A percentile compares a stretch with the other conserved stretches of the same genome.
These are phyloP conservation scores for Mortierella sp. DNA, from an alignment of 371 early-diverging fungal genomes.

Conservation along the genomic window DNA sequence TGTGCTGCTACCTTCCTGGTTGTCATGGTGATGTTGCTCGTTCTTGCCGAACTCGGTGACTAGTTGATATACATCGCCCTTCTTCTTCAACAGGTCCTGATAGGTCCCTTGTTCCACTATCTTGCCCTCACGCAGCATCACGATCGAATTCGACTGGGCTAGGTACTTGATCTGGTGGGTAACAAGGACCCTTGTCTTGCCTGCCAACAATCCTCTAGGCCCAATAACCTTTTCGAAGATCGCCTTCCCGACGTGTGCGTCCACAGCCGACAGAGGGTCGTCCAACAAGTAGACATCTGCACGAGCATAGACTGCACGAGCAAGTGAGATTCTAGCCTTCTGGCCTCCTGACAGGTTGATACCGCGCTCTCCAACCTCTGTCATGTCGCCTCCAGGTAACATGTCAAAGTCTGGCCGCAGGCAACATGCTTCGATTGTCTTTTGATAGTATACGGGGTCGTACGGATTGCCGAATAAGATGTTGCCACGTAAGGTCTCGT, in stretches of 20 bases:
- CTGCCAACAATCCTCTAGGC: conserved; percentile 79
- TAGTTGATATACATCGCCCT: conserved; percentile 67
- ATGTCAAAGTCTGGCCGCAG: conserved; percentile 83
- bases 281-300: conserved; percentile 72
- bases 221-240: conserved; percentile 89
- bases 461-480: conserved; percentile 90
- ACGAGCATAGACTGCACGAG: conserved; percentile 94
- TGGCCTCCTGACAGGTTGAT: conserved; percentile 92
- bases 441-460: conserved; percentile 83
- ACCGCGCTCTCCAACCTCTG: conserved; percentile 96
- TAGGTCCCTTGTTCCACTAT: conserved; percentile 81
- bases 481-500: conserved; percentile 90
- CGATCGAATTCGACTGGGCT: conserved; percentile 70
- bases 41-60: conserved; percentile 58
- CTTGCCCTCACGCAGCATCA: conserved; percentile 82
- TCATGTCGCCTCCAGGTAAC: conserved; percentile 85
- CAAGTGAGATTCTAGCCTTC: conserved; percentile 78
- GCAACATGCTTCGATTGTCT: conserved; percentile 59
- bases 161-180: conserved; percentile 92
- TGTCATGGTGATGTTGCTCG: conserved; percentile 27
- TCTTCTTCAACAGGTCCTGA: conserved; percentile 69
- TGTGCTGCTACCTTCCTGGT: not conserved
- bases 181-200: conserved; percentile 88
- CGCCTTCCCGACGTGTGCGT: conserved; percentile 79
- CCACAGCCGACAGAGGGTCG: conserved; percentile 69